Evolutionary conservation across 768 basidiomycete genomes (phyloP), one percentile per base, ranked within the genome.

Genomic region (Tylopilus intermedius): DNA sequence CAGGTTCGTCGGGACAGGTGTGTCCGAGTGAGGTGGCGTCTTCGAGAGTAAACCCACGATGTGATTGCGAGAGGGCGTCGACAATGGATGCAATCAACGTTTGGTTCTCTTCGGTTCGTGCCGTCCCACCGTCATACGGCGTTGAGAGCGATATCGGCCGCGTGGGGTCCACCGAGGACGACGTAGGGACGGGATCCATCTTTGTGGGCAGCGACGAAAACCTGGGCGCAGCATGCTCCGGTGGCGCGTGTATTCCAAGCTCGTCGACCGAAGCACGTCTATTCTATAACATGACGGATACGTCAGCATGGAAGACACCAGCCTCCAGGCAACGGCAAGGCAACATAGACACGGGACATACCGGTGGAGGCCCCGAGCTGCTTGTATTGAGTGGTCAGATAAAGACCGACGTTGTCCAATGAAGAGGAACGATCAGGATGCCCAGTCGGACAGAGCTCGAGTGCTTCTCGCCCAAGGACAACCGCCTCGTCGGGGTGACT

Each of bases 191-290:
- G 0, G 59, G 70, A 59, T 51, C 67, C 65, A 53, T 79, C 76
- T 15, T 75, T 0, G 85, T 32, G 29, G 56, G 86, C 68, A 88
- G 80, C 1, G 88, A 89, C 24, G 83, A 82, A 60, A 86, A 88
- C 14, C 81, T 75, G 0, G 53, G 46, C 8, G 51, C 1, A 14
- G 51, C 10, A 18, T 55, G 53, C 2, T 29, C 49, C 18, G 41
- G 30, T 27, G 50, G 32, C 5, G 37, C 38, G 27, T 60, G 60
- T 39, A 55, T 24, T 8, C 67, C 68, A 8, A 68, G 62, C n/a
- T 68, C 67, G n/a, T 70, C 59, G 30, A 53, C 51, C 21, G 63
- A 67, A 14, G 52, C 38, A 50, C 57, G 63, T 50, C 47, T 61
- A 18, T 51, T 54, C 60, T 65, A 40, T 45, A 29, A 50, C 3